Percentiles rank a stretch among this genome's conserved stretches.
These are phyloP conservation scores for Davidsoniella australis DNA, from an alignment of 2,329 filamentous ascomycete genomes.

Conservation along the genomic window DNA sequence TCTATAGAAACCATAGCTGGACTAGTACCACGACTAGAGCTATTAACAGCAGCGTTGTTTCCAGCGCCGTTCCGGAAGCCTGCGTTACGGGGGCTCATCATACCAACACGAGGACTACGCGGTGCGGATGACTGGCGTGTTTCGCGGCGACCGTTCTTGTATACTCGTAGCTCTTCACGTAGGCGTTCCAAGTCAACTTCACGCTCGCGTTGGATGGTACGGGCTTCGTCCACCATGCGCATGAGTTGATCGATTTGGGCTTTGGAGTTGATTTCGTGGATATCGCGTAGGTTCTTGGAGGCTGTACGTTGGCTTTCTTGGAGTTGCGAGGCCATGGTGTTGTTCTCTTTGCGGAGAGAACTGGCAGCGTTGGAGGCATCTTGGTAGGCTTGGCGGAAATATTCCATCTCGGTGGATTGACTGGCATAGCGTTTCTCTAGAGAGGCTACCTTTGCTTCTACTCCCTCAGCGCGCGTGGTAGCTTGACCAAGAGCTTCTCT, in stretches of 20 bases:
- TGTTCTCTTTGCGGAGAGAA: slow-evolving; percentile 29
- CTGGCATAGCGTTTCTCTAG: slow-evolving; percentile 22
- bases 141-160: slow-evolving; percentile 35
- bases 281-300: slow-evolving; percentile 26
- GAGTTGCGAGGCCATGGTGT: slow-evolving; percentile 25
- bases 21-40: slow-evolving; percentile 33
- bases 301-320: slow-evolving; percentile 26
- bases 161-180: slow-evolving; percentile 30
- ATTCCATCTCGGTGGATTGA: slow-evolving; percentile 34
- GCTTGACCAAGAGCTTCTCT: not conserved
- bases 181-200: slow-evolving; percentile 31
- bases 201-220: slow-evolving; percentile 28
- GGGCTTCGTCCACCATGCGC: slow-evolving; percentile 26
- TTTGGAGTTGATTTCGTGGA: slow-evolving; percentile 30
- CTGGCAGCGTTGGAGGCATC: slow-evolving; percentile 32
- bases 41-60: slow-evolving; percentile 16
- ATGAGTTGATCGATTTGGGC: slow-evolving; percentile 21
- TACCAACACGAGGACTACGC: slow-evolving; percentile 35
- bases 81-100: slow-evolving; percentile 32
- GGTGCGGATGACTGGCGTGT: slow-evolving; percentile 40
- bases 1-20: slow-evolving; percentile 23
- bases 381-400: slow-evolving; percentile 41
- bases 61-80: slow-evolving; percentile 8
- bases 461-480: slow-evolving; percentile 5
- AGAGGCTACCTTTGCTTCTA: slow-evolving; percentile 2